A percentile compares a stretch with the other conserved stretches of the same genome.
Evolutionary conservation across 768 basidiomycete species (phyloP).

Genomic region (Mycena filopes): DNA sequence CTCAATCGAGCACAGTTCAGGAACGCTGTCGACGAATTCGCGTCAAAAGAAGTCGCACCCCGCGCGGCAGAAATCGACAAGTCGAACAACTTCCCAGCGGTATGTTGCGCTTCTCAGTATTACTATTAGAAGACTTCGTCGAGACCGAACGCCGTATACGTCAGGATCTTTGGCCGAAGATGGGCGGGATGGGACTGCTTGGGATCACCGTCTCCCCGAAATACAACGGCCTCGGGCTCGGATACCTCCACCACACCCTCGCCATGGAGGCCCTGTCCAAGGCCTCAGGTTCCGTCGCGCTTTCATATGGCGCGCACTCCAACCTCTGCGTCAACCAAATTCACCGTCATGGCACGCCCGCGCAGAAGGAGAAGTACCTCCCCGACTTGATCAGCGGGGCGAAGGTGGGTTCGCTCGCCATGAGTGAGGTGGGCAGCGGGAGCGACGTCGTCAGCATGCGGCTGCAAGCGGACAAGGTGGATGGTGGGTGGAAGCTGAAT

Average conservation of each 20-base stretch:
- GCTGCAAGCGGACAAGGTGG: slow-evolving; percentile 80
- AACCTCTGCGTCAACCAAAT: slow-evolving; percentile 92
- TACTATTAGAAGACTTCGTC: too few relatives aligned
- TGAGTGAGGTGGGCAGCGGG: slow-evolving; percentile 93
- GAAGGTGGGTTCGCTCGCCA: slow-evolving; percentile 91
- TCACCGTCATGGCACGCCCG: slow-evolving; percentile 82
- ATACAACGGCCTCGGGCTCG: slow-evolving; percentile 85
- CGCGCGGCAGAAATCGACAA: slow-evolving; percentile 88
- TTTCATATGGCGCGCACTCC: slow-evolving; percentile 93
- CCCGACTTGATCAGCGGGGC: slow-evolving; percentile 82
- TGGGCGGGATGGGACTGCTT: slow-evolving; percentile 92
- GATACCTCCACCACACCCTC: slow-evolving; percentile 88
- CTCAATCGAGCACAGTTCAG: slow-evolving; percentile 75
- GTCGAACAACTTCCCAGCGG: slow-evolving; percentile 83
- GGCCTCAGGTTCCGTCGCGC: slow-evolving; percentile 91
- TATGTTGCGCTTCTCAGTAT: slow-evolving; percentile 56
- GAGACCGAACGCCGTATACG: slow-evolving; percentile 4
- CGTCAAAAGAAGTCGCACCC: slow-evolving; percentile 86
- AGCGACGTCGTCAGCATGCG: slow-evolving; percentile 97
- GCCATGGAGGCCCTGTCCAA: slow-evolving; percentile 96
- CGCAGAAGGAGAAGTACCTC: slow-evolving; percentile 87
- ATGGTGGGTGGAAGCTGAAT: slow-evolving; percentile 82
- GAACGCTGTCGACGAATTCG: slow-evolving; percentile 81
- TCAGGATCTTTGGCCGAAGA: slow-evolving; percentile 88
- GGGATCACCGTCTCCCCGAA: slow-evolving; percentile 85